Evolutionary conservation across 768 basidiomycete species (phyloP), one percentile per base, ranked within the genome.

Genomic region (Podaxis rugospora): DNA sequence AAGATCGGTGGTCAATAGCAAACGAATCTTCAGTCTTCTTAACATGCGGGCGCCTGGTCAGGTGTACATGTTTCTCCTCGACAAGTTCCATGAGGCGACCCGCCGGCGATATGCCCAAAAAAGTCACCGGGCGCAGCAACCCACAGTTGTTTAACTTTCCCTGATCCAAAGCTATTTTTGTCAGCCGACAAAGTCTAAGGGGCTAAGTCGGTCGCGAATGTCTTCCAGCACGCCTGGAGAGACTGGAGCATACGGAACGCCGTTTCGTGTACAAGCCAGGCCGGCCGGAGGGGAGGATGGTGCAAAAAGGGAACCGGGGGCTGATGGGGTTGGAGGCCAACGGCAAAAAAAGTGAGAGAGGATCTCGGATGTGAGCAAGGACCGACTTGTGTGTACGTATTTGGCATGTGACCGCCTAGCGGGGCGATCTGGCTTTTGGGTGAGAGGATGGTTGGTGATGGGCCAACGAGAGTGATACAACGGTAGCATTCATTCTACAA

Each of bases 401-500:
- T 57, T 57, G 57, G 46, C 27, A 11, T 14, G 14, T 21, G 28
- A 35, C 25, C 7, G 47, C 21, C 32, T 6, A 32, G 32, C n/a
- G n/a, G 32, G 7, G 32, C 9, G 32, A 32, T 32, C 32, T 32
- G 32, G 32, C 9, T 3, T 32, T 32, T 32, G 27, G 27, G 11
- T 39, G 36, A 4, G 32, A 21, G 46, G 35, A 36, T 53, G 35
- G 9, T 37, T n/a, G 25, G 9, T 54, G 52, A 54, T 54, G 40
- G 39, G 18, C 27, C 9, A 59, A 21, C 11, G 27, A 44, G 28
- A 36, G 35, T 37, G 56, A 47, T 47, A 56, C 55, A 44, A 56
- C 55, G 36, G 49, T 51, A 32, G 58, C 18, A 42, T 59, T 52
- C 50, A 52, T 49, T 61, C 52, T 52, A 61, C 50, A 36, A 42